Conservation (phyloP, 176 grass and related monocot genomes). For the Pharus latifolius region DNA sequence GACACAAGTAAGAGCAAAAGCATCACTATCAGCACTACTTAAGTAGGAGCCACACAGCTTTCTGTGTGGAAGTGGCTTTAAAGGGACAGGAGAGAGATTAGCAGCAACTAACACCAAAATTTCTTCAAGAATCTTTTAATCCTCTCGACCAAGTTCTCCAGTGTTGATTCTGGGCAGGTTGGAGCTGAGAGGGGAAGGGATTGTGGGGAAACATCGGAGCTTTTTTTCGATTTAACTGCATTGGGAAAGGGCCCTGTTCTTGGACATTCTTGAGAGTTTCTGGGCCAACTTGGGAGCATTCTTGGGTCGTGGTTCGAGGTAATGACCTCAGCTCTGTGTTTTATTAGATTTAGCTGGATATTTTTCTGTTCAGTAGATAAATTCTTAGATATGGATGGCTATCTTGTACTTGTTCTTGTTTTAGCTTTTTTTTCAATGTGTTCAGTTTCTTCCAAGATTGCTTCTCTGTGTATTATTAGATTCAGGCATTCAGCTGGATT, state of each 20-base stretch:
- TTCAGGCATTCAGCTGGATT: conserved; percentile 8
- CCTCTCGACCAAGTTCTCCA: neutral
- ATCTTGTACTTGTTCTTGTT: neutral
- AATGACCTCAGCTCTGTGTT: neutral
- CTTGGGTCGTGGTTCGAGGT: conserved; percentile 17
- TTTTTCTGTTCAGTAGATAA: neutral
- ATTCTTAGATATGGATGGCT: neutral
- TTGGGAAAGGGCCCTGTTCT: conserved; percentile 16
- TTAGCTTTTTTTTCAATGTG: neutral
- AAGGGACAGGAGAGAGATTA: conserved; percentile 21
- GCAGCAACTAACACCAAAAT: conserved; percentile 16
- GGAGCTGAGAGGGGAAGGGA: neutral
- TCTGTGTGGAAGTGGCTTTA: conserved; percentile 15
- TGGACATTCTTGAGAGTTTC: neutral
- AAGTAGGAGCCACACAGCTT: conserved; percentile 16
- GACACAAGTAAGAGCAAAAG: conserved; percentile 1
- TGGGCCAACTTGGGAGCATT: neutral
- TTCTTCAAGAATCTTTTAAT: conserved; percentile 10
- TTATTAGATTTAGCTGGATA: neutral
- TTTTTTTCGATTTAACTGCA: conserved; percentile 19
- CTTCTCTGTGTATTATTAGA: no score
- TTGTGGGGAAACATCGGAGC: conserved; percentile 2
- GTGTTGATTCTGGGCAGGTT: neutral
- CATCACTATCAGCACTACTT: neutral
- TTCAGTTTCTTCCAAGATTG: neutral